These are phyloP conservation scores for Scenedesmus sp. DNA, from an alignment of 163 green algal species.

Conservation along the genomic window DNA sequence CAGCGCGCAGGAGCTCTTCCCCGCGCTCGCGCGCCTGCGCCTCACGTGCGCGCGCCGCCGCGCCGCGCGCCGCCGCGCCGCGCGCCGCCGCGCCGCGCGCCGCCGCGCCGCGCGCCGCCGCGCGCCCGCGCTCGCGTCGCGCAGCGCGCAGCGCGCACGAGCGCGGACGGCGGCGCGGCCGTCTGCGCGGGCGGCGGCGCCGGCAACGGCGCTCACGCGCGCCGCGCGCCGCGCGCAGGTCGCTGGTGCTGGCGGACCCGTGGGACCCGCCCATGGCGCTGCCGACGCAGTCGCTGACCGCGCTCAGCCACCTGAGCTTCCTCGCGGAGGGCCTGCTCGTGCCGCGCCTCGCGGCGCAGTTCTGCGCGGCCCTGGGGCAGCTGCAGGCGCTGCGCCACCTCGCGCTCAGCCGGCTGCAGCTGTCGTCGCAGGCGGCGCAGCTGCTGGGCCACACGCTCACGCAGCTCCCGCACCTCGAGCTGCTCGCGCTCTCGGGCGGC, in stretches of 20 bases:
- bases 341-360: conserved; percentile 16
- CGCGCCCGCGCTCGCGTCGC: background rate
- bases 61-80: no score
- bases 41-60: conserved; percentile 31
- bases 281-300: conserved; percentile 1
- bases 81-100: no score
- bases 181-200: background rate
- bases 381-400: conserved; percentile 20
- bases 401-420: conserved; percentile 21
- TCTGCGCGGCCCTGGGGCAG: conserved; percentile 2
- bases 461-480: background rate
- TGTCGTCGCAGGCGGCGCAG: conserved; percentile 7
- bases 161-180: background rate
- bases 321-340: conserved; percentile 37
- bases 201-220: background rate
- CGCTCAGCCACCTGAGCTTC: conserved; percentile 36
- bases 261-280: conserved; percentile 4
- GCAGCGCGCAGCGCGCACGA: background rate
- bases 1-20: conserved; percentile 22
- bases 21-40: conserved; percentile 17
- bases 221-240: conserved; percentile 16
- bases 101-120: no score
- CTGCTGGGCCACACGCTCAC: conserved; percentile 16
- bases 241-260: conserved; percentile 36
- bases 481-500: conserved; percentile 23